Evolutionary conservation across 2,329 filamentous ascomycete genomes (phyloP), one percentile per base, ranked within the genome.

Genomic region (Clarireedia monteithiana): DNA sequence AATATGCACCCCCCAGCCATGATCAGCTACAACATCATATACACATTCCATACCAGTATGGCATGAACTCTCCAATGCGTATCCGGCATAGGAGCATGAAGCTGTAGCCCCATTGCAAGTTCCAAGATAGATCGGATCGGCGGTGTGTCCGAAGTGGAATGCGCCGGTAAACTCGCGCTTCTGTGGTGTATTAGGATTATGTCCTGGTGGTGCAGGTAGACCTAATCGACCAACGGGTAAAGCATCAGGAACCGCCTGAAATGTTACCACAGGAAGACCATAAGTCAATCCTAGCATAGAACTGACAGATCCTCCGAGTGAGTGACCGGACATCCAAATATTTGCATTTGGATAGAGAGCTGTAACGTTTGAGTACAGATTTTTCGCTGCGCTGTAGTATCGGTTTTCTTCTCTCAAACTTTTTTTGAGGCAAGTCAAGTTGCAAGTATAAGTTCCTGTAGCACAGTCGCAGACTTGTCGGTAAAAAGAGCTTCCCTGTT

Each of bases 391-490:
- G 59, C 86, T 85, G 69, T 97, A 99, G 71, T 99, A 97, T 49
- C 88, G 84, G 67, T 94, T 90, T 74, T 96, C 92, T 34, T 89
- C 83, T 47, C 76, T 80, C 61, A 97, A 75, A 1, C 88, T 85
- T 61, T 85, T 77, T 49, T 81, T 78, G 4, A 99, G 83, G 68
- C 94, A 99, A 0, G 91, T 96, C 63, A 89, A 85, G 74, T 97
- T 96, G 76, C 91, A 96, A 14, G 86, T 85, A 68, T 91, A 97
- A 1, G 91, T 89, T 10, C 84, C 82, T 1, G 88, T 89, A 60
- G 91, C 89, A 69, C 94, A 99, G 70, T 96, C 88, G 72, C 94
- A 99, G 55, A 96, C 91, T 69, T 95, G 87, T 59, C 88, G 85
- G 86, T 91, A 96, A 15, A 91, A 83, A 74, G 85, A 91, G 61